A percentile compares a stretch with the other conserved stretches of the same genome.
These are phyloP conservation scores for Phytophthora pseudosyringae DNA, from an alignment of 352 stramenopile genomes.

Conservation along the genomic window DNA sequence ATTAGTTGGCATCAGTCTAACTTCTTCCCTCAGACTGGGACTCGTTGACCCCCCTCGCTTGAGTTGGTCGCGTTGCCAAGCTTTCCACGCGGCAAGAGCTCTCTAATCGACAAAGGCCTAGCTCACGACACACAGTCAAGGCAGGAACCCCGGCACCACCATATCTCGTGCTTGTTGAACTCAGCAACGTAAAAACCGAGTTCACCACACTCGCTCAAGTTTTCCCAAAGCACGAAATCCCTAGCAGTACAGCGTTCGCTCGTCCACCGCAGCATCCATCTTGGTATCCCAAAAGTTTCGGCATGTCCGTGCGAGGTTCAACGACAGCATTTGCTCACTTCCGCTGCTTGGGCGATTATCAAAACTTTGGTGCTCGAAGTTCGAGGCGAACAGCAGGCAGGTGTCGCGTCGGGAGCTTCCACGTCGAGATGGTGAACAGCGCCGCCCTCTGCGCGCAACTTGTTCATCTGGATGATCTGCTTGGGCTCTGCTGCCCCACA, in stretches of 20 bases:
- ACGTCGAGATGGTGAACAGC: conserved; percentile 6
- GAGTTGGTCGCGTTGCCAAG: too few relatives aligned
- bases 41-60: too few relatives aligned
- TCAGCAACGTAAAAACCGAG: too few relatives aligned
- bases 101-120: too few relatives aligned
- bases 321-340: neutral
- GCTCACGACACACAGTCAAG: too few relatives aligned
- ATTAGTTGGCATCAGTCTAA: too few relatives aligned
- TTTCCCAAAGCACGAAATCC: neutral
- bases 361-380: conserved; percentile 11
- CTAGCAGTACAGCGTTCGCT: neutral
- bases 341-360: conserved; percentile 12
- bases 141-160: too few relatives aligned
- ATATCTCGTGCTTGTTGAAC: too few relatives aligned
- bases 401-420: conserved; percentile 9
- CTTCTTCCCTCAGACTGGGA: too few relatives aligned
- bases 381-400: neutral
- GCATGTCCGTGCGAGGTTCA: conserved; percentile 1
- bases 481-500: neutral
- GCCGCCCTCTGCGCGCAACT: conserved; percentile 7
- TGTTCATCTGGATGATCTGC: conserved; percentile 21
- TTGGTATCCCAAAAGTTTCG: neutral
- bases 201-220: neutral
- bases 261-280: neutral
- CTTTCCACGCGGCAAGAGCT: too few relatives aligned